Percentiles rank a stretch among this genome's conserved stretches.
Evolutionary conservation across 805 yeast species (phyloP).

Genomic region (Myxozyma nipponensis): DNA sequence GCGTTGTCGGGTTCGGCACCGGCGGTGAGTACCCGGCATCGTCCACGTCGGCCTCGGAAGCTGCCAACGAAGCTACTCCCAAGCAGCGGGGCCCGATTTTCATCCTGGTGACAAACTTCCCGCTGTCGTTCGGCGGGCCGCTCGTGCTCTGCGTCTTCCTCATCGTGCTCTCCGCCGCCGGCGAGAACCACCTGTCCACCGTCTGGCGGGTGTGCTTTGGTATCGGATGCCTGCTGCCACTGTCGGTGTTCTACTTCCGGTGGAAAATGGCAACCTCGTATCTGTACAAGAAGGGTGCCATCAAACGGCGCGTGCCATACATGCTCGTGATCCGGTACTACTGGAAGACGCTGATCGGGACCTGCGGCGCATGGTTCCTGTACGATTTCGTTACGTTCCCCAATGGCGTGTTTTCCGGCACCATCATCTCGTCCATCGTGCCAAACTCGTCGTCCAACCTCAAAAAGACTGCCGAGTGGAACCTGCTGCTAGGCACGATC

Average conservation of each 20-base stretch:
- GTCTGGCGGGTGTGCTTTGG: constrained; percentile 67
- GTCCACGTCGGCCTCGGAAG: constrained; percentile 65
- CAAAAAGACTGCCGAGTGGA: constrained; percentile 68
- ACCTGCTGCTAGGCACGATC: constrained; percentile 57
- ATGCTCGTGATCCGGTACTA: constrained; percentile 58
- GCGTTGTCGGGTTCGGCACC: constrained; percentile 72
- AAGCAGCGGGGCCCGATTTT: constrained; percentile 61
- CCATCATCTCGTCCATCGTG: constrained; percentile 56
- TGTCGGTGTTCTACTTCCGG: constrained; percentile 67
- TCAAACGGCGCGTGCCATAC: constrained; percentile 56
- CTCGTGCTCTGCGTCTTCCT: constrained; percentile 63
- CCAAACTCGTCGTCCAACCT: constrained; percentile 40
- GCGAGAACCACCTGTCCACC: constrained; percentile 39
- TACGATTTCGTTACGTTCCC: constrained; percentile 81
- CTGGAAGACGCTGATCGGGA: constrained; percentile 66
- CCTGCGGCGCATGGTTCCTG: constrained; percentile 73
- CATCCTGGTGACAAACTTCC: constrained; percentile 65
- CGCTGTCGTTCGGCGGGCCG: constrained; percentile 75
- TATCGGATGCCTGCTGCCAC: constrained; percentile 64
- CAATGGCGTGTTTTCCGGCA: constrained; percentile 63
- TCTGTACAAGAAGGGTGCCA: constrained; percentile 61
- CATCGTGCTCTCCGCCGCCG: constrained; percentile 60
- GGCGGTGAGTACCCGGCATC: constrained; percentile 76
- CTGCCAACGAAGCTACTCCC: constrained; percentile 61
- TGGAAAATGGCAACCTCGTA: constrained; percentile 63